phyloP scores from a whole-genome alignment of 768 basidiomycete species.

The Macrolepiota dolichaula region DNA sequence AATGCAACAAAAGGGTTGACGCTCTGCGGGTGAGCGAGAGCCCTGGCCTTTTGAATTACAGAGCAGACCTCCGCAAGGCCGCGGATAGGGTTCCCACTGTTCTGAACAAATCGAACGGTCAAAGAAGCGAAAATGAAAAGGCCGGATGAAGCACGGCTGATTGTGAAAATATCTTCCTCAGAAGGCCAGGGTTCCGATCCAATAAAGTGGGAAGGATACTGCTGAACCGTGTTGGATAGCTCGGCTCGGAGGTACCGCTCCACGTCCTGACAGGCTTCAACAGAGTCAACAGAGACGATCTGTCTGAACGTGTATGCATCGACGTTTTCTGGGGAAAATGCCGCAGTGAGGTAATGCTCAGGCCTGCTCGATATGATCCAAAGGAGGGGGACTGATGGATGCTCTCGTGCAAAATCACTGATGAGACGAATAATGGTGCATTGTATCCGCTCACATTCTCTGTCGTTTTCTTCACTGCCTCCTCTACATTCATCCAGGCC shows the following conservation, averaged over 20 bases:
- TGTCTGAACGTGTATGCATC: background rate
- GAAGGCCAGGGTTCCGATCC: conserved; percentile 5
- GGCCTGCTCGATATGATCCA: conserved; percentile 25
- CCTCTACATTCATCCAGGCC: conserved; percentile 24
- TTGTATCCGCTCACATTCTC: conserved; percentile 8
- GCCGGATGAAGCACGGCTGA: conserved; percentile 20
- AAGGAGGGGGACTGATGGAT: conserved; percentile 13
- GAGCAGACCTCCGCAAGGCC: background rate
- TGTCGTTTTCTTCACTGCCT: background rate
- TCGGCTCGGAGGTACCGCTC: conserved; percentile 13
- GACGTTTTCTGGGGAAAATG: conserved; percentile 4
- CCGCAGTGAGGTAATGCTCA: conserved; percentile 18
- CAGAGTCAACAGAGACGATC: conserved; percentile 6
- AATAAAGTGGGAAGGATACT: background rate
- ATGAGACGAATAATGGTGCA: conserved; percentile 15
- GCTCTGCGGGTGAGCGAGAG: background rate
- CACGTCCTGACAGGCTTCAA: conserved; percentile 17
- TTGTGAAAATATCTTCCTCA: conserved; percentile 7
- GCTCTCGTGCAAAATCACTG: background rate
- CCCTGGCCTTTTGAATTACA: background rate
- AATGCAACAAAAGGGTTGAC: background rate
- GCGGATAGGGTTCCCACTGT: background rate
- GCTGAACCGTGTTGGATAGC: conserved; percentile 10
- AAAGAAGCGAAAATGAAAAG: conserved; percentile 27
- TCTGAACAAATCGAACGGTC: conserved; percentile 21